A percentile compares a stretch with the other conserved stretches of the same genome.
Evolutionary conservation across 768 basidiomycete species (phyloP).

Genomic region (Rhodotorula taiwanensis): DNA sequence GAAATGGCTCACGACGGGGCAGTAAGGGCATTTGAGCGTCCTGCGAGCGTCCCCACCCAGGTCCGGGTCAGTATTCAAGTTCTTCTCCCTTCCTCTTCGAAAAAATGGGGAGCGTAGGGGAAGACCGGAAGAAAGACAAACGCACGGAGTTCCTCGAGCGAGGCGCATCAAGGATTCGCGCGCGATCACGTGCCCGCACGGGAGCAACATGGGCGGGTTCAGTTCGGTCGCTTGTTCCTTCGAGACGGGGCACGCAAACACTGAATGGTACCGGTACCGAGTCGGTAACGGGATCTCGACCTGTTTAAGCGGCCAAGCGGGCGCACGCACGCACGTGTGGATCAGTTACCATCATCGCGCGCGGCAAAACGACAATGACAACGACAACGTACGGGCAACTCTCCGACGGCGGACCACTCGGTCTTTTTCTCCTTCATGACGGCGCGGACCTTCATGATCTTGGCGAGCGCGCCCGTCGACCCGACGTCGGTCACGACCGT

Average conservation of each 20-base stretch:
- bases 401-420: slow-evolving; percentile 82
- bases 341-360: no score
- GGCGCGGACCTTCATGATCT: slow-evolving; percentile 87
- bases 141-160: slow-evolving; percentile 75
- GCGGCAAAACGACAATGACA: no score
- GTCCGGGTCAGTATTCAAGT: background rate
- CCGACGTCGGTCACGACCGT: slow-evolving; percentile 88
- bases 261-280: slow-evolving; percentile 87
- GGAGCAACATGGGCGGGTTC: slow-evolving; percentile 98
- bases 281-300: slow-evolving; percentile 80
- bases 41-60: slow-evolving; percentile 46
- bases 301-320: slow-evolving; percentile 47
- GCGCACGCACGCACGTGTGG: no score
- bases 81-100: background rate
- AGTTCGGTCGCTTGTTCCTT: slow-evolving; percentile 89
- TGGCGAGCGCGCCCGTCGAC: slow-evolving; percentile 77
- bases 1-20: slow-evolving; percentile 60
- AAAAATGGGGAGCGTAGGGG: background rate
- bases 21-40: slow-evolving; percentile 93
- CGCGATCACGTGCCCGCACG: slow-evolving; percentile 89
- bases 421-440: slow-evolving; percentile 90
- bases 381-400: slow-evolving; percentile 63
- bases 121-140: slow-evolving; percentile 40
- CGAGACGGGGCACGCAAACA: slow-evolving; percentile 94
- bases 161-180: slow-evolving; percentile 85